Evolutionary conservation across 129 eudicot species (phyloP).

Genomic region (Arctium lappa): DNA sequence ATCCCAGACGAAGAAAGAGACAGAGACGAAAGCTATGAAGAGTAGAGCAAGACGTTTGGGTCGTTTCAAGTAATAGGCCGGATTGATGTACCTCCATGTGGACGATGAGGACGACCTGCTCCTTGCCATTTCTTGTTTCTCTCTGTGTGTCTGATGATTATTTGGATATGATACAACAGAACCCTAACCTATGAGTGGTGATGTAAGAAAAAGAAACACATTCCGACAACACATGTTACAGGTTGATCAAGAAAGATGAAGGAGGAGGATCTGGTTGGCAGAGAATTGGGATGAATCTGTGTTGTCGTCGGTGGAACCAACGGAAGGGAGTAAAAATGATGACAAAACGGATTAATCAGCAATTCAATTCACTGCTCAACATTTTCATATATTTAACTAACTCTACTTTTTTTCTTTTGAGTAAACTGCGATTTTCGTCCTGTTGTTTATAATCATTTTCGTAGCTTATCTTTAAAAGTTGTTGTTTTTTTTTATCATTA

Average conservation of each 20-base stretch:
- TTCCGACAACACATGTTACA: neutral
- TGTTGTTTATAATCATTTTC: too few relatives aligned
- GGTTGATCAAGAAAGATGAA: neutral
- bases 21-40: slow-evolving; percentile 41
- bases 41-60: slow-evolving; percentile 68
- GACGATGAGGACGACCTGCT: slow-evolving; percentile 46
- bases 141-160: neutral
- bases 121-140: slow-evolving; percentile 43
- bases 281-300: neutral
- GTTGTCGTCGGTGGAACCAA: neutral
- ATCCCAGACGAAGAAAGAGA: slow-evolving; percentile 59
- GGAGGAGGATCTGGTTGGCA: neutral
- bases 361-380: neutral
- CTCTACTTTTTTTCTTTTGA: neutral
- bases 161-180: neutral
- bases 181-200: neutral
- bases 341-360: neutral
- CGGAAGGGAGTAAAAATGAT: neutral
- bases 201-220: neutral
- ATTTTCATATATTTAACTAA: neutral
- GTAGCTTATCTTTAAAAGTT: too few relatives aligned
- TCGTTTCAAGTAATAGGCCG: slow-evolving; percentile 73
- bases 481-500: too few relatives aligned
- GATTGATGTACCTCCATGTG: slow-evolving; percentile 52
- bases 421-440: too few relatives aligned